Evolutionary conservation across 208 protist genomes (phyloP).

Genomic region (Tritrichomonas foetus): DNA sequence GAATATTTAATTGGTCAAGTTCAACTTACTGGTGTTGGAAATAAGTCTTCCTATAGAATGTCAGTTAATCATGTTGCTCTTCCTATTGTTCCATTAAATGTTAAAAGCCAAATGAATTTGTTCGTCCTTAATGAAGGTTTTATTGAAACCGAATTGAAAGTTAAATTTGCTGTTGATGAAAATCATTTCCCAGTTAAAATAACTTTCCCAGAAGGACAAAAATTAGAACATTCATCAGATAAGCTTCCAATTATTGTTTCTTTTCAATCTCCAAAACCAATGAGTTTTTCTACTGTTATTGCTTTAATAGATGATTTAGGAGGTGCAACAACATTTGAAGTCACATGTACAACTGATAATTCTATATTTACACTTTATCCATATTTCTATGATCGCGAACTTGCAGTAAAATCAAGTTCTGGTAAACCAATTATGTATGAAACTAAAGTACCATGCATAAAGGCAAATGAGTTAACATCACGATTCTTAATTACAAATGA

Average conservation of each 20-base stretch:
- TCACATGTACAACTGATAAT: constrained; percentile 23
- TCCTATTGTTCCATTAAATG: background rate
- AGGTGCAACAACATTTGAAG: background rate
- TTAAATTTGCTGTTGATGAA: background rate
- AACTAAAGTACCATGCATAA: background rate
- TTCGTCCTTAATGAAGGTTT: background rate
- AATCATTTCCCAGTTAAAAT: background rate
- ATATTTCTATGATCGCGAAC: background rate
- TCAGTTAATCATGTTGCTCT: background rate
- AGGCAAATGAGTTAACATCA: background rate
- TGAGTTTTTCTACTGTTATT: background rate
- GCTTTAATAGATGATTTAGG: background rate
- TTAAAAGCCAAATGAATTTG: background rate
- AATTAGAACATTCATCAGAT: background rate
- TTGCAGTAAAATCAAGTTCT: background rate
- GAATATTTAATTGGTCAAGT: background rate
- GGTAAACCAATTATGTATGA: background rate
- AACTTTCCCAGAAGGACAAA: background rate
- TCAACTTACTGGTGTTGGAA: background rate
- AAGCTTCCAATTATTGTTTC: background rate
- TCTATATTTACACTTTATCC: constrained; percentile 33
- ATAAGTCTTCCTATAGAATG: background rate
- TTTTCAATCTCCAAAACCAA: background rate
- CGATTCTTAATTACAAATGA: background rate
- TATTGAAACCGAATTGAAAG: constrained; percentile 3